Percentiles rank a stretch among this genome's conserved stretches.
Conservation (phyloP, 768 basidiomycete genomes). For the Collybia sordida region DNA sequence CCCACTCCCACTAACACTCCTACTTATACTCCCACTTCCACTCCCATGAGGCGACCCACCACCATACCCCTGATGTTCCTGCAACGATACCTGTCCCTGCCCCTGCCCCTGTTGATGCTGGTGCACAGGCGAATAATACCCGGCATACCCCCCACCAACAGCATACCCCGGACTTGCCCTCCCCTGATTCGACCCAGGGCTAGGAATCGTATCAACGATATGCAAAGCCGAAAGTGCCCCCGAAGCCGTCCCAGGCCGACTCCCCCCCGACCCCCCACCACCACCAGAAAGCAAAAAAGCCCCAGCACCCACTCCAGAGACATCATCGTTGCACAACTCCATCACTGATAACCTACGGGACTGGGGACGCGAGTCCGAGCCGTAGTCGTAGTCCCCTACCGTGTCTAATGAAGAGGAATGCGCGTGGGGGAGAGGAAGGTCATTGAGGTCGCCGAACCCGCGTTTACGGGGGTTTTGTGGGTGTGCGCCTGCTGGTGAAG, state of each 20-base stretch:
- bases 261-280: conserved; percentile 7
- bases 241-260: conserved; percentile 8
- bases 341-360: conserved; percentile 81
- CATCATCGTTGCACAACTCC: conserved; percentile 82
- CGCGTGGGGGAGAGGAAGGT: conserved; percentile 21
- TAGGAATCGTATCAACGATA: neutral
- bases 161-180: neutral
- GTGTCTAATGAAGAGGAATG: conserved; percentile 5
- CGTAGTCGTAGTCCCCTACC: conserved; percentile 58
- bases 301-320: conserved; percentile 9
- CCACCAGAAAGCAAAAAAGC: conserved; percentile 30
- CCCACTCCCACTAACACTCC: neutral
- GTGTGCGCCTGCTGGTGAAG: conserved; percentile 8
- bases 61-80: neutral
- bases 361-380: conserved; percentile 72
- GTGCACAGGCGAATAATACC: neutral
- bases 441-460: conserved; percentile 59
- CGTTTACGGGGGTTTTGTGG: conserved; percentile 55
- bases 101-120: neutral
- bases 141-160: neutral
- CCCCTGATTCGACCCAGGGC: neutral
- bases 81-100: neutral
- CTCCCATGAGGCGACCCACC: neutral
- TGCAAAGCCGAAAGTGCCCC: conserved; percentile 1
- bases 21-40: neutral